Conservation (phyloP, 768 basidiomycete genomes). For the Kwoniella botswanensis region DNA sequence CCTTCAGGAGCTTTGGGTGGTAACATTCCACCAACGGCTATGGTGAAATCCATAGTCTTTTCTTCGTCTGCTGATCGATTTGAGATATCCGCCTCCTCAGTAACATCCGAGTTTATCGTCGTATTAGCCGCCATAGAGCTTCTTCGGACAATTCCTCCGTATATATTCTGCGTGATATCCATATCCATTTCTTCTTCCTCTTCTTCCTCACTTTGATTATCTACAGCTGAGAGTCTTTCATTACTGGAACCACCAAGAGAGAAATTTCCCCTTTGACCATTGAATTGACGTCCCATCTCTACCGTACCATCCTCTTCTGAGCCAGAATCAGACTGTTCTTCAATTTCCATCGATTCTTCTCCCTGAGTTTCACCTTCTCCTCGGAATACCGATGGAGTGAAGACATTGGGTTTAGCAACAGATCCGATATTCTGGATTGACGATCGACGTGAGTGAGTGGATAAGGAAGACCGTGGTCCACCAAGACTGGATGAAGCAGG, state of each 20-base stretch:
- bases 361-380: conserved; percentile 31
- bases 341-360: conserved; percentile 53
- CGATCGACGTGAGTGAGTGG: conserved; percentile 32
- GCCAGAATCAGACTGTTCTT: conserved; percentile 34
- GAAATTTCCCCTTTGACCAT: neutral
- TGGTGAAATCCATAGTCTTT: conserved; percentile 59
- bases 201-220: conserved; percentile 32
- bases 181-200: conserved; percentile 52
- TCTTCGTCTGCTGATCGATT: conserved; percentile 33
- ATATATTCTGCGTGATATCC: conserved; percentile 51
- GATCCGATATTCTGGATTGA: conserved; percentile 38
- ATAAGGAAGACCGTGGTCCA: conserved; percentile 6
- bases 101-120: conserved; percentile 24
- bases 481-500: conserved; percentile 5
- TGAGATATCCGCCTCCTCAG: conserved; percentile 21
- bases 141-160: conserved; percentile 42
- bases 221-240: conserved; percentile 4
- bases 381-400: conserved; percentile 22
- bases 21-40: conserved; percentile 56
- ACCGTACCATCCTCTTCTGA: conserved; percentile 1
- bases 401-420: conserved; percentile 22
- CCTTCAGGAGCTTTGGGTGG: conserved; percentile 52
- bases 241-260: neutral
- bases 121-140: conserved; percentile 29
- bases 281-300: neutral